These are phyloP conservation scores for Hypocreales sp. DNA, from an alignment of 2,329 filamentous ascomycete species.

Conservation along the genomic window DNA sequence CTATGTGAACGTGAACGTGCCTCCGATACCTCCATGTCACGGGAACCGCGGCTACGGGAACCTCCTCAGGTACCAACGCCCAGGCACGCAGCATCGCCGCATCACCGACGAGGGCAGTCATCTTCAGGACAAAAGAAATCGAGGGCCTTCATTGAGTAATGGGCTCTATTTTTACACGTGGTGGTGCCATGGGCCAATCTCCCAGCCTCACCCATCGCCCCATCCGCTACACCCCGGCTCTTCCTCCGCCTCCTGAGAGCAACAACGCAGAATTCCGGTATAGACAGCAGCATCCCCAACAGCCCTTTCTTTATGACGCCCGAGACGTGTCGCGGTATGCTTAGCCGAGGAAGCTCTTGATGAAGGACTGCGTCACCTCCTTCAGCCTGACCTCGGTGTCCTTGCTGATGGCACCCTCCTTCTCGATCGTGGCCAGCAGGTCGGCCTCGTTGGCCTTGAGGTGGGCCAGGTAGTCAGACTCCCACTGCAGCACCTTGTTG, in stretches of 20 bases:
- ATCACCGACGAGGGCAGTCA: too few relatives aligned
- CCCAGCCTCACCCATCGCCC: slow-evolving; percentile 28
- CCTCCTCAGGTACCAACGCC: too few relatives aligned
- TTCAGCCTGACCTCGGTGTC: slow-evolving; percentile 72
- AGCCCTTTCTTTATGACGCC: slow-evolving; percentile 15
- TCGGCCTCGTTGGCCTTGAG: slow-evolving; percentile 82
- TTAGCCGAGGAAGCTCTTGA: slow-evolving; percentile 75
- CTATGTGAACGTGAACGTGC: too few relatives aligned
- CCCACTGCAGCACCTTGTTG: slow-evolving; percentile 82
- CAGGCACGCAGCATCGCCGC: too few relatives aligned
- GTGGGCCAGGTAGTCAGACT: slow-evolving; percentile 85
- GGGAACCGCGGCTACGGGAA: too few relatives aligned
- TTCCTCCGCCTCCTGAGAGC: slow-evolving; percentile 29
- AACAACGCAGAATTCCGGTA: slow-evolving; percentile 28
- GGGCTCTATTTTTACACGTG: slow-evolving; percentile 48
- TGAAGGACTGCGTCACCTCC: slow-evolving; percentile 66
- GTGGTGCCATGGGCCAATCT: slow-evolving; percentile 32
- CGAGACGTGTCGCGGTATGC: slow-evolving; percentile 12
- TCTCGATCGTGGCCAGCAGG: slow-evolving; percentile 73
- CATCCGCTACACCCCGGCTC: slow-evolving; percentile 27
- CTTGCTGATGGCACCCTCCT: slow-evolving; percentile 94
- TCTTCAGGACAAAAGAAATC: too few relatives aligned
- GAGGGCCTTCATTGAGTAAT: slow-evolving; percentile 45
- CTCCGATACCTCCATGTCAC: too few relatives aligned
- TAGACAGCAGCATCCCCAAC: slow-evolving; percentile 28